Evolutionary conservation across 2,329 filamentous ascomycete species (phyloP).

Genomic region (Cladosporium sp.): DNA sequence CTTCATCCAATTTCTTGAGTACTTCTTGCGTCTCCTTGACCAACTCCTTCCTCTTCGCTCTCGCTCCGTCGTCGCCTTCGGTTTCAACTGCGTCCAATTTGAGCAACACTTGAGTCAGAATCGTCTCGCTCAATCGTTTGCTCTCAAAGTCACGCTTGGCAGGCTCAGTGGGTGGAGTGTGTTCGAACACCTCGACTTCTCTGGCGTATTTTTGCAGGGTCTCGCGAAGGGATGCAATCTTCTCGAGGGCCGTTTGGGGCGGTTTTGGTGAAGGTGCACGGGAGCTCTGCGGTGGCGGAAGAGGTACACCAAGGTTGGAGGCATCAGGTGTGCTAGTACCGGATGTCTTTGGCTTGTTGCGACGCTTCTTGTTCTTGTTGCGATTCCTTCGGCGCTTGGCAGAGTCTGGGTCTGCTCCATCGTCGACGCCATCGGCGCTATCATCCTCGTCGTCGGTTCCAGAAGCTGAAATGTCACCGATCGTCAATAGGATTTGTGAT

Average conservation of each 20-base stretch:
- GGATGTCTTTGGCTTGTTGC: constrained; percentile 36
- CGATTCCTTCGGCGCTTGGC: constrained; percentile 37
- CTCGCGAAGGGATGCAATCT: constrained; percentile 60
- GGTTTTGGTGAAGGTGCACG: constrained; percentile 38
- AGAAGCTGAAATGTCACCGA: constrained; percentile 48
- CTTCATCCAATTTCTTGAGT: constrained; percentile 58
- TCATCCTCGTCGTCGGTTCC: constrained; percentile 38
- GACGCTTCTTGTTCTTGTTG: constrained; percentile 40
- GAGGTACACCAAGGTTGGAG: constrained; percentile 34
- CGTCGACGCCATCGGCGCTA: constrained; percentile 29
- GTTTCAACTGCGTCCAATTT: constrained; percentile 75
- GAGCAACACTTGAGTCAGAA: constrained; percentile 69
- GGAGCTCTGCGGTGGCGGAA: constrained; percentile 26
- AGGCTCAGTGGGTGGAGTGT: constrained; percentile 57
- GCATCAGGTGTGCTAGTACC: constrained; percentile 30
- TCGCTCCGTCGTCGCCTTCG: constrained; percentile 61
- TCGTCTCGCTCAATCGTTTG: constrained; percentile 67
- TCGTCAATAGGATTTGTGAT: constrained; percentile 56
- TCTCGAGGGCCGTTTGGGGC: constrained; percentile 50
- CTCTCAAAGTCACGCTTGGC: constrained; percentile 71
- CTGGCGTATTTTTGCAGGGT: constrained; percentile 65
- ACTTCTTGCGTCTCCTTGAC: constrained; percentile 67
- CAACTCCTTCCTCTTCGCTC: constrained; percentile 63
- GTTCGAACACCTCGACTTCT: constrained; percentile 57
- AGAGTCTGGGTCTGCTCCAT: constrained; percentile 28